phyloP scores from a whole-genome alignment of 805 yeast species.

The Nakazawaea pomicola region DNA sequence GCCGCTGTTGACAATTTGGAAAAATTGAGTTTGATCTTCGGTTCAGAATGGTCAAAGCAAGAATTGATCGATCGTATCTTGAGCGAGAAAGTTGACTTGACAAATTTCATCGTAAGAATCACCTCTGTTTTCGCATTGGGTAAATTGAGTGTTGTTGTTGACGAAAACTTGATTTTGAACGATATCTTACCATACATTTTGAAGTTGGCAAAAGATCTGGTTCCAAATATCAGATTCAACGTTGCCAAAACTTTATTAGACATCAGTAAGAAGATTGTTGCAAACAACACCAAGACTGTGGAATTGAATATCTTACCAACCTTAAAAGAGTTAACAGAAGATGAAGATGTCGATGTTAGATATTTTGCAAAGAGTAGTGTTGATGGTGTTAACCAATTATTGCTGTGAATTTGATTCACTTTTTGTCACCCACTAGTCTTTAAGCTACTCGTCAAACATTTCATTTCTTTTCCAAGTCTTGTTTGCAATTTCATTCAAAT shows the following conservation, averaged over 20 bases:
- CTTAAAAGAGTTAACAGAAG: conserved; percentile 60
- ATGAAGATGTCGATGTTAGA: conserved; percentile 85
- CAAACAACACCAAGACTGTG: conserved; percentile 32
- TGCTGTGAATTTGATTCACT: not conserved
- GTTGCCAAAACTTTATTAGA: conserved; percentile 79
- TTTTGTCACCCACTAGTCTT: not conserved
- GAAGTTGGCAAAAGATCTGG: conserved; percentile 69
- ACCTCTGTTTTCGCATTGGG: conserved; percentile 87
- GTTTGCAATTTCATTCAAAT: not conserved
- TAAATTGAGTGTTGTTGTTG: conserved; percentile 71
- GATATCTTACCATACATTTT: conserved; percentile 78
- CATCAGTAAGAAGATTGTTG: conserved; percentile 47
- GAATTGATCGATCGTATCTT: conserved; percentile 79
- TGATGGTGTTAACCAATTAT: conserved; percentile 25
- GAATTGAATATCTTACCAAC: conserved; percentile 53
- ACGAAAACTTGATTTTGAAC: conserved; percentile 48
- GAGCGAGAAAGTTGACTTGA: conserved; percentile 32
- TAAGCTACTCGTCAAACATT: not conserved
- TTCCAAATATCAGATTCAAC: conserved; percentile 94
- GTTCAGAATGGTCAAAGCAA: conserved; percentile 86
- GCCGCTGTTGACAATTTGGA: conserved; percentile 88
- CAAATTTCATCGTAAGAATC: conserved; percentile 84
- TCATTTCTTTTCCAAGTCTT: no score
- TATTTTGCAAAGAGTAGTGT: conserved; percentile 73
- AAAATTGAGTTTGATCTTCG: conserved; percentile 80